Evolutionary conservation across 495 filamentous ascomycete species (phyloP), one percentile per base, ranked within the genome.

Genomic region (Penicillium parvum): DNA sequence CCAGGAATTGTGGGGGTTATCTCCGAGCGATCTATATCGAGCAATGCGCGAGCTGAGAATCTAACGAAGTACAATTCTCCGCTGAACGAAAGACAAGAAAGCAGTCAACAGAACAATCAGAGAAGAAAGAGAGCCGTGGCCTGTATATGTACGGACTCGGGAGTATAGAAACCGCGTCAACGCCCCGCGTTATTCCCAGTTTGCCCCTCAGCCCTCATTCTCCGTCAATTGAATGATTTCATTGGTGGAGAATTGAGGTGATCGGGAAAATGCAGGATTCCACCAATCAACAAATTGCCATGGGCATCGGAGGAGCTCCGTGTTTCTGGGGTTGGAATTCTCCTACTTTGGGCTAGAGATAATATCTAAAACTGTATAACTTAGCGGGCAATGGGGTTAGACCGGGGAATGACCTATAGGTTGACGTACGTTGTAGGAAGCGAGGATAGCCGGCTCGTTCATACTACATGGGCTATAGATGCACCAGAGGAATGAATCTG

Each of bases 41-140:
- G 23, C 23, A 27, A 27, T 6, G 23, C 11, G 23, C 23, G 11
- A 27, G 6, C 6, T 27, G 23, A 7, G 21, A 23, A n/a, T n/a
- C n/a, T n/a, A n/a, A 68, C 29, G 55, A 60, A 9, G 63, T 69
- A 42, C 67, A 71, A 44, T 72, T 64, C 0, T 53, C 56, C 1
- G 63, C 52, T n/a, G n/a, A n/a, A n/a, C n/a, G 19, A 12, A 43
- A 32, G 37, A 28, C 33, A 36, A 21, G 17, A 37, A 25, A 43
- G 18, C 44, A 29, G 29, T 11, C 9, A 29, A 37, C 23, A 27
- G 40, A 17, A 32, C 22, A 37, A 28, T 36, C 36, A 36, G 43
- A 47, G 41, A 46, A 47, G 43, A 47, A 14, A 46, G 46, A 41
- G 37, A 37, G 32, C 19, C 32, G 17, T 28, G 33, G 18, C 40